Evolutionary conservation across 352 stramenopile species (phyloP).

Genomic region (Phytophthora lateralis): DNA sequence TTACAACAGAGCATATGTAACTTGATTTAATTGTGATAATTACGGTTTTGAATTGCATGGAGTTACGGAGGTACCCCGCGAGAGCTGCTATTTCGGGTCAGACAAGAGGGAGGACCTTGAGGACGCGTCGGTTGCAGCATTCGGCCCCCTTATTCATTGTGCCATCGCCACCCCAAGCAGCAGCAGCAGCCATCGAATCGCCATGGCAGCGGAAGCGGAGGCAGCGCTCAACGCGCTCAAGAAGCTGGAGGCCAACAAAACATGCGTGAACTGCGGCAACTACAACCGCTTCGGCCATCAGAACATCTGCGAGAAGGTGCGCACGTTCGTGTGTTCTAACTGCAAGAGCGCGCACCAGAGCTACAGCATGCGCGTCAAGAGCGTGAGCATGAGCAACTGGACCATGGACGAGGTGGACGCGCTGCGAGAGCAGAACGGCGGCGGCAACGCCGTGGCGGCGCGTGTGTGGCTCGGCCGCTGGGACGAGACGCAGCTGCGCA

Average conservation of each 20-base stretch:
- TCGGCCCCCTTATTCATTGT: constrained; percentile 17
- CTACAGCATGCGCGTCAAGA: constrained; percentile 95
- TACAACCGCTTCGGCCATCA: constrained; percentile 92
- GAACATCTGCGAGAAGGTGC: constrained; percentile 93
- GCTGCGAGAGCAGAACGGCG: constrained; percentile 84
- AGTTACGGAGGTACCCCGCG: not conserved
- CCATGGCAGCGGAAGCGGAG: constrained; percentile 55
- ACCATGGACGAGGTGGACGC: constrained; percentile 90
- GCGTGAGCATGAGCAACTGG: constrained; percentile 95
- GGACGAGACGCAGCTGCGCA: constrained; percentile 72
- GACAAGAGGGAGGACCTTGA: constrained; percentile 23
- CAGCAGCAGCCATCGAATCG: constrained; percentile 2
- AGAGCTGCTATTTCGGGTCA: constrained; percentile 18
- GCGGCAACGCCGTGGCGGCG: constrained; percentile 86
- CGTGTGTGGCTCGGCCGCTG: constrained; percentile 90
- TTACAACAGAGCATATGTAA: too few species aligned
- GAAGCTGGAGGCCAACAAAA: constrained; percentile 86
- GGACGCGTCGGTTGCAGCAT: constrained; percentile 17
- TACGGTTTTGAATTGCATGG: not conserved
- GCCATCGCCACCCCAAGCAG: constrained; percentile 23
- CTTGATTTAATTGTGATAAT: not conserved
- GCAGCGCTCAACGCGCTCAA: constrained; percentile 81
- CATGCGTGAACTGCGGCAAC: constrained; percentile 83
- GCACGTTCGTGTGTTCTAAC: constrained; percentile 94
- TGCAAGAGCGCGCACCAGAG: constrained; percentile 96